phyloP scores from a whole-genome alignment of 768 basidiomycete genomes.

The Mycena metata region DNA sequence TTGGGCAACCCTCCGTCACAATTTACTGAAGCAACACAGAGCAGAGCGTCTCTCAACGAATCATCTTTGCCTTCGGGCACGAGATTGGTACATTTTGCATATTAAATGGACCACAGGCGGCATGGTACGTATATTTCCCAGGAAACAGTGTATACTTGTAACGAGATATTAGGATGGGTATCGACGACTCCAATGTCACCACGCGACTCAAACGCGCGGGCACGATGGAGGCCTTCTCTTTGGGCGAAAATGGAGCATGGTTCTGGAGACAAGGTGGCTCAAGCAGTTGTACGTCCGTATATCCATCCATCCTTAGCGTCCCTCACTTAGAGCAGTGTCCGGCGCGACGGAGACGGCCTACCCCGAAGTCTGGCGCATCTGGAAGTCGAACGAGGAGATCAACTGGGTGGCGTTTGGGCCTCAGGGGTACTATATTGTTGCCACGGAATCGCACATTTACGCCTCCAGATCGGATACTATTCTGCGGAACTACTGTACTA shows the following conservation, averaged over 20 bases:
- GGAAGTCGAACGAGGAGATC: slow-evolving; percentile 4
- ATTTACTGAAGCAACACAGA: slow-evolving; percentile 6
- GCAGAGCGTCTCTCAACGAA: slow-evolving; percentile 15
- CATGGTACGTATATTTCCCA: neutral
- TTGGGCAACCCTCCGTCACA: neutral
- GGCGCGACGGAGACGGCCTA: slow-evolving; percentile 1
- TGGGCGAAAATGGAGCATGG: slow-evolving; percentile 10
- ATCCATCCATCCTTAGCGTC: neutral
- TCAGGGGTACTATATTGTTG: slow-evolving; percentile 13
- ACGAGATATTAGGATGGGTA: neutral
- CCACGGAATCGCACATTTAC: slow-evolving; percentile 6
- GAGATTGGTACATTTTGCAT: neutral
- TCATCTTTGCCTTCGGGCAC: slow-evolving; percentile 13
- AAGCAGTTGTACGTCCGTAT: neutral
- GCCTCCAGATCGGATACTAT: slow-evolving; percentile 8
- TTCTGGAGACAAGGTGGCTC: slow-evolving; percentile 8
- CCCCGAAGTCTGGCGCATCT: slow-evolving; percentile 17
- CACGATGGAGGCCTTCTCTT: slow-evolving; percentile 4
- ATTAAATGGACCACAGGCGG: neutral
- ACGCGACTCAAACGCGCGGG: neutral
- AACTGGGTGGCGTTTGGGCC: slow-evolving; percentile 14
- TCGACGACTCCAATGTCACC: neutral
- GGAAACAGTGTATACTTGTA: neutral
- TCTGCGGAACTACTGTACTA: too few relatives aligned
- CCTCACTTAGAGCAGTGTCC: slow-evolving; percentile 3